phyloP scores from a whole-genome alignment of 1,139 yeast genomes.

The Debaryomyces psychrophilus region DNA sequence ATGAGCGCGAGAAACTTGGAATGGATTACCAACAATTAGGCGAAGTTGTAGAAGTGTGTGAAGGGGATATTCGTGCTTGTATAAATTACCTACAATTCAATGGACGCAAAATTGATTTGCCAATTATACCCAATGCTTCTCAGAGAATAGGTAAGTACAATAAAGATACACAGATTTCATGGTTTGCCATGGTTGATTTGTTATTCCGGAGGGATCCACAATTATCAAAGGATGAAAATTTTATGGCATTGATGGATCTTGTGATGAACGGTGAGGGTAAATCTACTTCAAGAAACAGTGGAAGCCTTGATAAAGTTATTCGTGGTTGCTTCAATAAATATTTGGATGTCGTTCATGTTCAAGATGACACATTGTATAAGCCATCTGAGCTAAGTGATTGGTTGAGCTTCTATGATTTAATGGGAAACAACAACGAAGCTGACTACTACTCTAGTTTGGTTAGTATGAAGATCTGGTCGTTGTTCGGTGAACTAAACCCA shows the following conservation, averaged over 20 bases:
- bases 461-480: conserved; percentile 63
- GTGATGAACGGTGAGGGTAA: conserved; percentile 42
- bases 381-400: conserved; percentile 75
- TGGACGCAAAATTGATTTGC: conserved; percentile 26
- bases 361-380: conserved; percentile 65
- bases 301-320: conserved; percentile 63
- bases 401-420: conserved; percentile 68
- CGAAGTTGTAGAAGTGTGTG: conserved; percentile 69
- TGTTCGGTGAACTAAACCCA: conserved; percentile 64
- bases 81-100: conserved; percentile 81
- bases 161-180: conserved; percentile 59
- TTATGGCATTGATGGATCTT: conserved; percentile 39
- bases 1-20: conserved; percentile 34
- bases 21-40: conserved; percentile 40
- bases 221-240: conserved; percentile 50
- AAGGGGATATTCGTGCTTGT: conserved; percentile 86
- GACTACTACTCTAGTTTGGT: conserved; percentile 59
- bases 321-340: conserved; percentile 75
- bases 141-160: conserved; percentile 19
- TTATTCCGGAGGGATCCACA: conserved; percentile 57
- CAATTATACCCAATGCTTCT: conserved; percentile 11
- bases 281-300: conserved; percentile 48
- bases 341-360: conserved; percentile 51
- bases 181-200: conserved; percentile 62
- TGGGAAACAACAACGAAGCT: conserved; percentile 45